phyloP scores from a whole-genome alignment of 768 basidiomycete genomes.

The Mycena indigotica region DNA sequence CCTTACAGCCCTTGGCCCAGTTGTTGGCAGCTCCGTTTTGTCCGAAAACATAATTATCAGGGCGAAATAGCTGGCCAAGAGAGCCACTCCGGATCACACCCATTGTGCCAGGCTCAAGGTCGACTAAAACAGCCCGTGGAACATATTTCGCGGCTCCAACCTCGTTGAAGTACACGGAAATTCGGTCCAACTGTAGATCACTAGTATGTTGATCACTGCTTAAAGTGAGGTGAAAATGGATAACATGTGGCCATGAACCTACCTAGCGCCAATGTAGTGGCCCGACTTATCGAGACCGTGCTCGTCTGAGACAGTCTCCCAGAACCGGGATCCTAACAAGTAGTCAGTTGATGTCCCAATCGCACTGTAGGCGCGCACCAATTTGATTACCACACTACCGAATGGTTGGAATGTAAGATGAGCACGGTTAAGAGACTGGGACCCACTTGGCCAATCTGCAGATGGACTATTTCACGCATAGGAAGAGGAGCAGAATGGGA shows the following conservation, averaged over 20 bases:
- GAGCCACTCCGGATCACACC: constrained; percentile 89
- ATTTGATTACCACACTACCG: constrained; percentile 99
- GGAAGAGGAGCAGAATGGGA: constrained; percentile 35
- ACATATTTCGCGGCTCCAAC: constrained; percentile 95
- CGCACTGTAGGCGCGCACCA: constrained; percentile 47
- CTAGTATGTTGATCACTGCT: constrained; percentile 91
- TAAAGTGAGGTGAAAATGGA: constrained; percentile 27
- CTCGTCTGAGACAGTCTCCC: constrained; percentile 98
- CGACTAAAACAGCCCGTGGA: constrained; percentile 94
- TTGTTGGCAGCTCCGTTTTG: constrained; percentile 99
- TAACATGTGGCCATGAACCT: background rate
- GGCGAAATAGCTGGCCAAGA: constrained; percentile 90
- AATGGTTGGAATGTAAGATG: constrained; percentile 25
- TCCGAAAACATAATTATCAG: constrained; percentile 97
- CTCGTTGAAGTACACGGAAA: constrained; percentile 98
- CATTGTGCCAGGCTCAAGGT: constrained; percentile 98
- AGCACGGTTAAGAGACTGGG: constrained; percentile 4
- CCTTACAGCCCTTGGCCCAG: constrained; percentile 96
- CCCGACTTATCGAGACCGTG: constrained; percentile 95
- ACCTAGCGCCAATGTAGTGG: constrained; percentile 83
- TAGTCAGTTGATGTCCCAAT: constrained; percentile 11
- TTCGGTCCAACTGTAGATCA: constrained; percentile 95
- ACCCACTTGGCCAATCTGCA: constrained; percentile 95
- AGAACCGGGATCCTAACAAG: constrained; percentile 82
- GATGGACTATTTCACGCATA: constrained; percentile 99